These are phyloP conservation scores for Candida incommunis DNA, from an alignment of 805 yeast genomes.

Conservation along the genomic window DNA sequence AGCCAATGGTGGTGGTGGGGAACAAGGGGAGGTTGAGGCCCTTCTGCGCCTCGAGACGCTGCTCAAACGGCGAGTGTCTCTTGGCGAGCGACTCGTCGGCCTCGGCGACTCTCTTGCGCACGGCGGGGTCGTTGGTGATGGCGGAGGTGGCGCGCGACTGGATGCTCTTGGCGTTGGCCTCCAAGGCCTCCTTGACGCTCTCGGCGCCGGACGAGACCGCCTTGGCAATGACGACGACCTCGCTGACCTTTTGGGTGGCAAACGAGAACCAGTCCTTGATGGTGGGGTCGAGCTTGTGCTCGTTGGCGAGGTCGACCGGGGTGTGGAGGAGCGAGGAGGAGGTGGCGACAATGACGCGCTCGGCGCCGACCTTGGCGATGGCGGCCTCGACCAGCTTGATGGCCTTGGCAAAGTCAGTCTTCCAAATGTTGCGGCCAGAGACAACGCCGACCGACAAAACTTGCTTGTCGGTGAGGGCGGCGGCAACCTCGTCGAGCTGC, in stretches of 20 bases:
- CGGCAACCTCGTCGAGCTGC: slow-evolving; percentile 75
- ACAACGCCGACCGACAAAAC: slow-evolving; percentile 90
- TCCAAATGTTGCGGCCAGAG: slow-evolving; percentile 99
- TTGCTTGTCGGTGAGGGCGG: slow-evolving; percentile 55
- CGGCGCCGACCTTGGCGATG: slow-evolving; percentile 70
- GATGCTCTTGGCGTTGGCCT: slow-evolving; percentile 77
- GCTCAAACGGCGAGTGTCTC: slow-evolving; percentile 78
- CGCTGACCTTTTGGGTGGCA: slow-evolving; percentile 90
- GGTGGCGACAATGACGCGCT: slow-evolving; percentile 68
- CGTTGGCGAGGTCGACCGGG: slow-evolving; percentile 90
- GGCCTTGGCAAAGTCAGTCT: slow-evolving; percentile 85
- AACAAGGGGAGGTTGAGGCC: slow-evolving; percentile 86
- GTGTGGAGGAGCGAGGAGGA: slow-evolving; percentile 97
- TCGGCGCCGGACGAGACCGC: slow-evolving; percentile 55
- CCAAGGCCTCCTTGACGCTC: slow-evolving; percentile 62
- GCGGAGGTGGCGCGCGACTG: slow-evolving; percentile 75
- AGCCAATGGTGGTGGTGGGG: slow-evolving; percentile 99
- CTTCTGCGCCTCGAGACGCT: slow-evolving; percentile 80
- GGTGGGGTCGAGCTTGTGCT: slow-evolving; percentile 78
- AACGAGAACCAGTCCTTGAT: slow-evolving; percentile 97
- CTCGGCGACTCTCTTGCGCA: slow-evolving; percentile 71
- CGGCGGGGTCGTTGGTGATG: slow-evolving; percentile 84
- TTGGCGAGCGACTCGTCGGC: slow-evolving; percentile 56
- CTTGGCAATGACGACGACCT: slow-evolving; percentile 85
- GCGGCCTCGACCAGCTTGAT: slow-evolving; percentile 71